Conservation (phyloP, 768 basidiomycete genomes). For the Candolleomyces eurysporus region DNA sequence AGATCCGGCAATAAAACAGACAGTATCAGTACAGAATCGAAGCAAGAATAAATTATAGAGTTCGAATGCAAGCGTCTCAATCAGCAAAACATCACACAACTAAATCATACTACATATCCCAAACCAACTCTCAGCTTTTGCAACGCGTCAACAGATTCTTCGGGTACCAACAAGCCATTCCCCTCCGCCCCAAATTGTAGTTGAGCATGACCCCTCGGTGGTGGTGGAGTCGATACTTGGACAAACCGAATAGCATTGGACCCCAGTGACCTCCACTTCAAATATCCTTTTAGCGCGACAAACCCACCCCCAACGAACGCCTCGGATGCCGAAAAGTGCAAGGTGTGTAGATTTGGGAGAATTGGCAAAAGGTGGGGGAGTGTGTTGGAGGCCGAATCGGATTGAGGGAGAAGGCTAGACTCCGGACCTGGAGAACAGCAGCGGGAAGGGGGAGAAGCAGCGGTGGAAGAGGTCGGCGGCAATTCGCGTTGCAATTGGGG, state of each 20-base stretch:
- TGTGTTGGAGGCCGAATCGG: neutral
- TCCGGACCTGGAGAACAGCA: no score
- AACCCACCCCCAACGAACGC: neutral
- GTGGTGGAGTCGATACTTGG: neutral
- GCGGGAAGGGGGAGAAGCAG: neutral
- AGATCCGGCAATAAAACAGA: no score
- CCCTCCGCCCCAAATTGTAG: no score
- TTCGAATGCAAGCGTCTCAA: no score
- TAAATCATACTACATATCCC: no score
- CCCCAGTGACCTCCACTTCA: constrained; percentile 1
- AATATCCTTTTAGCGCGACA: neutral
- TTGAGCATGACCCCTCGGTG: no score
- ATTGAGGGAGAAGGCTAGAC: neutral
- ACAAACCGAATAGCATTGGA: neutral
- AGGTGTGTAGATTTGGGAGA: neutral
- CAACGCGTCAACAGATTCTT: no score
- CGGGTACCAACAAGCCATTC: no score
- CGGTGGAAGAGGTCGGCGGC: neutral
- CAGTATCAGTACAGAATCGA: no score
- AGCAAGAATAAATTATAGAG: no score
- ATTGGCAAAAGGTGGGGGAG: neutral
- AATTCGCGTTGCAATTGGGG: neutral
- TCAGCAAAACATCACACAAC: no score
- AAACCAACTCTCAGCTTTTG: no score
- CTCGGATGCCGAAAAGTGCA: neutral